Evolutionary conservation across 805 yeast genomes (phyloP).

Genomic region (Saturnispora quitensis): DNA sequence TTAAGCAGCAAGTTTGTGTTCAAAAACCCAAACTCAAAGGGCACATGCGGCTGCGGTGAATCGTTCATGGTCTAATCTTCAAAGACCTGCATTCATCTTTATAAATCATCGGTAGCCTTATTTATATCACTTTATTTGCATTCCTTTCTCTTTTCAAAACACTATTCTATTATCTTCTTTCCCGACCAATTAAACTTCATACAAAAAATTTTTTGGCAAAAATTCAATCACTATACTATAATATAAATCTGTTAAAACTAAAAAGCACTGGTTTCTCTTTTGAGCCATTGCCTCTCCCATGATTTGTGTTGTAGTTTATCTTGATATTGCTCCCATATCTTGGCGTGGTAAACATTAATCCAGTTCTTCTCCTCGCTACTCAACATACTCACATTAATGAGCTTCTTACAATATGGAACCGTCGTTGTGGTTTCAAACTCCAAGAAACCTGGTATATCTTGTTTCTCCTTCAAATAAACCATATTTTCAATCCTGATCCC

Average conservation of each 20-base stretch:
- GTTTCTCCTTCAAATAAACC: slow-evolving; percentile 35
- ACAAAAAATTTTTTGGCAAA: background rate
- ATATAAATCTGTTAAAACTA: slow-evolving; percentile 4
- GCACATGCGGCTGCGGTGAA: slow-evolving; percentile 98
- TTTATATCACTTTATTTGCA: background rate
- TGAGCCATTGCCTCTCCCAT: slow-evolving; percentile 40
- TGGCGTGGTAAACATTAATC: slow-evolving; percentile 41
- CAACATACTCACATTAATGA: slow-evolving; percentile 39
- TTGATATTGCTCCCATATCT: slow-evolving; percentile 37
- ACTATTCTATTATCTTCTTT: background rate
- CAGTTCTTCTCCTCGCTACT: slow-evolving; percentile 38
- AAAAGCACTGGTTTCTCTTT: slow-evolving; percentile 34
- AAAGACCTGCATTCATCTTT: too few species aligned
- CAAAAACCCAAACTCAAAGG: slow-evolving; percentile 93
- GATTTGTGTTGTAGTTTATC: slow-evolving; percentile 31
- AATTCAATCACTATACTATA: background rate
- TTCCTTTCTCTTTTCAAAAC: background rate
- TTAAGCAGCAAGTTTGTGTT: slow-evolving; percentile 83
- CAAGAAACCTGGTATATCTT: slow-evolving; percentile 34
- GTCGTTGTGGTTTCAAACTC: slow-evolving; percentile 49
- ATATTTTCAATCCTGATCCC: slow-evolving; percentile 50
- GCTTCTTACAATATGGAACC: slow-evolving; percentile 47
- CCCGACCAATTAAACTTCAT: background rate
- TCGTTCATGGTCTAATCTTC: slow-evolving; percentile 77
- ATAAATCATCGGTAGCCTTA: background rate